Conservation (phyloP, 2,329 filamentous ascomycete species). For the Beauveria scarabaeidicola region DNA sequence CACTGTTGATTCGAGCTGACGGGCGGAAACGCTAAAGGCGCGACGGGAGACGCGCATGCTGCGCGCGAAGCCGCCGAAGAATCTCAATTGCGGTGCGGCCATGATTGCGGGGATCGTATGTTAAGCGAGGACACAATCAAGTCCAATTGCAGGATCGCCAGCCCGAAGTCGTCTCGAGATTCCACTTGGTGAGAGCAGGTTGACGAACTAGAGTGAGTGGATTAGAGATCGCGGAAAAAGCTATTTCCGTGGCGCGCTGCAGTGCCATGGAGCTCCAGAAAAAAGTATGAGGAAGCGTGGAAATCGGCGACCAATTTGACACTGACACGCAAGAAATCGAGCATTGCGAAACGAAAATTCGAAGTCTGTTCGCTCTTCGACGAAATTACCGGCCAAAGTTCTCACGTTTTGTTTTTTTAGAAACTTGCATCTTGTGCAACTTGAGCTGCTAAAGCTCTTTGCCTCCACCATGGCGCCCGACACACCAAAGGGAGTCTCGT, state of each 20-base stretch:
- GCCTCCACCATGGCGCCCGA: slow-evolving; percentile 34
- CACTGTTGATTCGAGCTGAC: slow-evolving; percentile 36
- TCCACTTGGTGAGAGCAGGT: background rate
- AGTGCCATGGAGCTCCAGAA: slow-evolving; percentile 1
- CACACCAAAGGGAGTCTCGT: slow-evolving; percentile 66
- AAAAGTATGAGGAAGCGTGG: slow-evolving; percentile 6
- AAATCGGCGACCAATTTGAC: background rate
- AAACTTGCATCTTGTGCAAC: background rate
- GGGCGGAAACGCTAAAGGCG: slow-evolving; percentile 39
- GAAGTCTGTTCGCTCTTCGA: background rate
- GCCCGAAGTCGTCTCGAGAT: background rate
- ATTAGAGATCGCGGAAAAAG: slow-evolving; percentile 13
- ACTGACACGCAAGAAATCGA: background rate
- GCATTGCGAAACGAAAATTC: background rate
- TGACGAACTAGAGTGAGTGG: slow-evolving; percentile 12
- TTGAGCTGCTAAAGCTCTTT: background rate
- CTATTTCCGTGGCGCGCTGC: slow-evolving; percentile 2
- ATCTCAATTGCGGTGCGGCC: slow-evolving; percentile 39
- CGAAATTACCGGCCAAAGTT: no score
- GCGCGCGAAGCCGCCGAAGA: slow-evolving; percentile 35
- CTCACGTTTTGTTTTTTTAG: background rate
- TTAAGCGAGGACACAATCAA: background rate
- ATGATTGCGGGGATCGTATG: slow-evolving; percentile 23
- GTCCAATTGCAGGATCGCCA: background rate
- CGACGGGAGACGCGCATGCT: slow-evolving; percentile 36